Conservation (phyloP, 805 yeast genomes). For the Nakazawaea ernobii region DNA sequence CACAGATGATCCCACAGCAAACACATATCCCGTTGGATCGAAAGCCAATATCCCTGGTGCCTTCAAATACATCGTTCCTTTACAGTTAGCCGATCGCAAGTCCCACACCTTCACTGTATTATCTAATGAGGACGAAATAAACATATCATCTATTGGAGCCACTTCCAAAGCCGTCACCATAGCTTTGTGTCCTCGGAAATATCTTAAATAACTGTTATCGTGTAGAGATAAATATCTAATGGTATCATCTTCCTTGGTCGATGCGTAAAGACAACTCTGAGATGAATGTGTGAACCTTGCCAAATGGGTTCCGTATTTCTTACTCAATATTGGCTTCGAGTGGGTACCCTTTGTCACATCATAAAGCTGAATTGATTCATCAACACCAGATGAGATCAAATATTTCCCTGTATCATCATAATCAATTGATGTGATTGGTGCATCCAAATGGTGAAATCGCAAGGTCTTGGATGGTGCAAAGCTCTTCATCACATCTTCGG, state of each 20-base stretch:
- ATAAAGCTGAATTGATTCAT: constrained; percentile 78
- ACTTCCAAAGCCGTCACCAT: constrained; percentile 70
- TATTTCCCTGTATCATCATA: constrained; percentile 82
- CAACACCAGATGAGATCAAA: constrained; percentile 70
- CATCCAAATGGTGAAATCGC: constrained; percentile 34
- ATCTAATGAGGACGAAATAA: constrained; percentile 68
- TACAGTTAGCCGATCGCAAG: constrained; percentile 56
- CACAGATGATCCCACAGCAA: constrained; percentile 56
- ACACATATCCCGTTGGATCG: constrained; percentile 81
- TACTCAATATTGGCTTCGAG: constrained; percentile 64
- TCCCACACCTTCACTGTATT: constrained; percentile 88
- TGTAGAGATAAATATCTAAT: constrained; percentile 72
- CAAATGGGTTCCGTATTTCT: constrained; percentile 87
- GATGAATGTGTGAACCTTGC: constrained; percentile 79
- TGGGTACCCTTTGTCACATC: constrained; percentile 68
- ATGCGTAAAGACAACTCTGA: constrained; percentile 65
- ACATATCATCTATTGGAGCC: constrained; percentile 60
- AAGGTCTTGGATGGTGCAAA: constrained; percentile 33
- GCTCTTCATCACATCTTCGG: constrained; percentile 14
- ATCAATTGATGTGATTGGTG: constrained; percentile 63
- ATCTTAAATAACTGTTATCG: constrained; percentile 75
- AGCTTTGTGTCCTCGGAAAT: constrained; percentile 82
- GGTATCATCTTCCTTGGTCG: constrained; percentile 73
- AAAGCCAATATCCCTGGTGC: constrained; percentile 56
- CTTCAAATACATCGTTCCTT: constrained; percentile 53